A percentile compares a stretch with the other conserved stretches of the same genome.
Conservation (phyloP, 208 protist genomes). For the Blechomonas ayalai region DNA sequence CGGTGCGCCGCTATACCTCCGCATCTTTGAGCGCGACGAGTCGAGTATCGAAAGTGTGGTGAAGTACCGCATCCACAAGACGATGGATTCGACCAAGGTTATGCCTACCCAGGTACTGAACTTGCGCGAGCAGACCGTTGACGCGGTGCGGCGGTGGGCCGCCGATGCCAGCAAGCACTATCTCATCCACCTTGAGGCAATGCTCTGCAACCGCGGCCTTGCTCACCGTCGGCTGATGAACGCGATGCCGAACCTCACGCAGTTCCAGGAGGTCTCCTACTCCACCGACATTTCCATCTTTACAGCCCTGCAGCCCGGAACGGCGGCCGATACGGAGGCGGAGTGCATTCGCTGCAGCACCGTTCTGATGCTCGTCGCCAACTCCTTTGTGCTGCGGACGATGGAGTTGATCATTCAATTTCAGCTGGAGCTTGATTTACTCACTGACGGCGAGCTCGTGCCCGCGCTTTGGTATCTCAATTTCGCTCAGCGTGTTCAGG, state of each 20-base stretch:
- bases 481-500: constrained; percentile 54
- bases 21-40: constrained; percentile 59
- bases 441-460: constrained; percentile 60
- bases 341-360: constrained; percentile 40
- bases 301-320: constrained; percentile 34
- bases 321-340: constrained; percentile 29
- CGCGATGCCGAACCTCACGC: constrained; percentile 32
- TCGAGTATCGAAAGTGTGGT: constrained; percentile 60
- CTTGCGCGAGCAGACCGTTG: constrained; percentile 57
- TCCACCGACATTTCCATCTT: constrained; percentile 64
- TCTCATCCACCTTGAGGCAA: constrained; percentile 66
- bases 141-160: constrained; percentile 53
- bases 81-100: constrained; percentile 54
- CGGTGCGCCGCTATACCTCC: constrained; percentile 69
- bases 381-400: constrained; percentile 54
- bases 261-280: constrained; percentile 69
- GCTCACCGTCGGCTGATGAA: constrained; percentile 78
- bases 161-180: constrained; percentile 57
- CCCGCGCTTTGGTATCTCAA: constrained; percentile 76
- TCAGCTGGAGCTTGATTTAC: constrained; percentile 68
- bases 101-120: constrained; percentile 36
- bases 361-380: constrained; percentile 62
- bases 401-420: constrained; percentile 68
- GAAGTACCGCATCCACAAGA: constrained; percentile 74
- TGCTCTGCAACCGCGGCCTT: constrained; percentile 84